Percentiles rank a stretch among this genome's conserved stretches.
Conservation (phyloP, 257 asterid genomes). For the Lycium ferocissimum region DNA sequence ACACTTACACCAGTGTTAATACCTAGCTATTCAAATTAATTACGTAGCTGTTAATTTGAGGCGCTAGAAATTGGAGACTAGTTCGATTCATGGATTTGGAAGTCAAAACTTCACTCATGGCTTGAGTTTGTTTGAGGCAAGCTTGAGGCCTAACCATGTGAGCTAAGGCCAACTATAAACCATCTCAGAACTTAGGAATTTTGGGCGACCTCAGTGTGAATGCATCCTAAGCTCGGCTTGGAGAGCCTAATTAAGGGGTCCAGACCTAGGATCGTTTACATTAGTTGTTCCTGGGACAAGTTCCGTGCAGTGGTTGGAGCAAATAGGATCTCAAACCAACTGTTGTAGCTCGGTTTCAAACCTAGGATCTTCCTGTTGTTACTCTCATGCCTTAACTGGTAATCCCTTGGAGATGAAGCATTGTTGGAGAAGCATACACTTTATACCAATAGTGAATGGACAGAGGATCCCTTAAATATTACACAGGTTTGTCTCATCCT, state of each 20-base stretch:
- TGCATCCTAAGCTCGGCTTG: neutral
- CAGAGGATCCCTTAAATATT: neutral
- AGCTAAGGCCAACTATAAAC: neutral
- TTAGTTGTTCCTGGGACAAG: neutral
- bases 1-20: neutral
- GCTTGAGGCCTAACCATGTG: neutral
- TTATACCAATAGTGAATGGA: neutral
- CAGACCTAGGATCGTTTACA: neutral
- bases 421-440: neutral
- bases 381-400: neutral
- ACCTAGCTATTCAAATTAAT: neutral
- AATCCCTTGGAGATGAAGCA: neutral
- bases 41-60: neutral
- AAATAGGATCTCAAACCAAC: neutral
- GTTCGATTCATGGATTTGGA: neutral
- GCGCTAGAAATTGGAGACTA: neutral
- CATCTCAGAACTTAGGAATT: neutral
- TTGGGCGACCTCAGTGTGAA: neutral
- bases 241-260: neutral
- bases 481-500: neutral
- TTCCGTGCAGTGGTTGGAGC: neutral
- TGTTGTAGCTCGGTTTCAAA: neutral
- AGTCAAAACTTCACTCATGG: neutral
- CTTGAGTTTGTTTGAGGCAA: neutral
- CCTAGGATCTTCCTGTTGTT: conserved; percentile 10